Evolutionary conservation across 2,329 filamentous ascomycete genomes (phyloP).

Genomic region (Monosporascus sp.): DNA sequence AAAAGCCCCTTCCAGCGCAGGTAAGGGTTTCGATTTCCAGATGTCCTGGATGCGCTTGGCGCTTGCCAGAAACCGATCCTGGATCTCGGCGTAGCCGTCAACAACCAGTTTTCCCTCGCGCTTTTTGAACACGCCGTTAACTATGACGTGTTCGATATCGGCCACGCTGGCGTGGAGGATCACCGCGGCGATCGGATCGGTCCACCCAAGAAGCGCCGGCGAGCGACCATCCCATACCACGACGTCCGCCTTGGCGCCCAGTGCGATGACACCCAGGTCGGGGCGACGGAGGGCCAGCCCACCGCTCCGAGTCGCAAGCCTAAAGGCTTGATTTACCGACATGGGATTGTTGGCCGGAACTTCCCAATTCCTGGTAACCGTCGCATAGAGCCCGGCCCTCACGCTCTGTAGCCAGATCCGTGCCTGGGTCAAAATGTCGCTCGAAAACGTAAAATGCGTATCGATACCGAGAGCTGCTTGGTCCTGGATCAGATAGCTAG

Average conservation of each 20-base stretch:
- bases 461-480: constrained; percentile 49
- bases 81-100: constrained; percentile 16
- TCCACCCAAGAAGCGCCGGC: constrained; percentile 45
- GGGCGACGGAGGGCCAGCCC: constrained; percentile 42
- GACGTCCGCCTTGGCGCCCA: constrained; percentile 46
- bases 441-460: constrained; percentile 47
- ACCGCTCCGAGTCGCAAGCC: constrained; percentile 47
- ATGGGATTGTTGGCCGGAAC: constrained; percentile 45
- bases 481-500: constrained; percentile 38
- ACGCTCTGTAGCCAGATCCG: constrained; percentile 47
- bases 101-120: constrained; percentile 27
- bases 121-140: constrained; percentile 42
- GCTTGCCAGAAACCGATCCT: constrained; percentile 23
- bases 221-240: constrained; percentile 42
- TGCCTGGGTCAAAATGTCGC: constrained; percentile 46
- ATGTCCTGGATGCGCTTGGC: constrained; percentile 25
- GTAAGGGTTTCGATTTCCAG: constrained; percentile 16
- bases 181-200: constrained; percentile 47
- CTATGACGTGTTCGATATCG: constrained; percentile 42
- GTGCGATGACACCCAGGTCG: constrained; percentile 41
- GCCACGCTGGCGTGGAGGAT: constrained; percentile 46
- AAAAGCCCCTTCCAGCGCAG: constrained; percentile 16
- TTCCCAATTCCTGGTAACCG: constrained; percentile 33
- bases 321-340: constrained; percentile 48
- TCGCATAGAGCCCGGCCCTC: constrained; percentile 32